Evolutionary conservation across 495 filamentous ascomycete genomes (phyloP), one percentile per base, ranked within the genome.

Genomic region (Thermothielavioides terrestris): DNA sequence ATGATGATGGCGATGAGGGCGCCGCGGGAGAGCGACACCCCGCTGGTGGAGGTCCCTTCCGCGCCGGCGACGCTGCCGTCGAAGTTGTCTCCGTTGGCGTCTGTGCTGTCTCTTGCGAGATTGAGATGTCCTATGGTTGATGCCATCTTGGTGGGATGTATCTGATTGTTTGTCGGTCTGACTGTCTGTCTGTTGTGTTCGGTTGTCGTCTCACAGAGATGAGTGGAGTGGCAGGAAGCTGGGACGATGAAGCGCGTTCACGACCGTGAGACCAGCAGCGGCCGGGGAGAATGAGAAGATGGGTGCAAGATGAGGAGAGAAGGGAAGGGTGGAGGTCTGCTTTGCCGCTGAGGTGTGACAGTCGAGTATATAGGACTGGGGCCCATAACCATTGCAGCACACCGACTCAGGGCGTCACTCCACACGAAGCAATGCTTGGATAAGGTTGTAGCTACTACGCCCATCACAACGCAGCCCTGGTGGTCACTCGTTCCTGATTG

Each of bases 1-100:
- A 81, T 70, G 44, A 82, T 77, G 50, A 85, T 81, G 15, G 79
- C 81, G 35, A 78, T 71, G 46, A 85, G 64, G 2, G 70, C 80
- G 11, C 80, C 80, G 37, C 68, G 72, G 7, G 79, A 82, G 27
- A 85, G 57, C 22, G 62, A 63, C 53, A 78, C 66, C 14, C 68
- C 70, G 12, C 75, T 72, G n/a, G 66, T 65, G 39, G 68, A 68
- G 18, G 55, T 51, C 17, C 81, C 82, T 23, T 72, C 64, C 12
- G 80, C 80, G 23, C 81, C 82, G 14, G 75, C 81, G 45, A 63
- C 57, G 42, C 56, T 64, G 45, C 74, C 74, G 26, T 60, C 64
- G 35, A 49, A 8, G 6, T 49, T 50, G 4, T 47, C 61, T 38
- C 53, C 55, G 40, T 52, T 52, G 10, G 61, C 50, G 12, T 46